Base-by-base conservation (phyloP, 164 flowering plant genomes). In the Taxillus chinensis region DNA sequence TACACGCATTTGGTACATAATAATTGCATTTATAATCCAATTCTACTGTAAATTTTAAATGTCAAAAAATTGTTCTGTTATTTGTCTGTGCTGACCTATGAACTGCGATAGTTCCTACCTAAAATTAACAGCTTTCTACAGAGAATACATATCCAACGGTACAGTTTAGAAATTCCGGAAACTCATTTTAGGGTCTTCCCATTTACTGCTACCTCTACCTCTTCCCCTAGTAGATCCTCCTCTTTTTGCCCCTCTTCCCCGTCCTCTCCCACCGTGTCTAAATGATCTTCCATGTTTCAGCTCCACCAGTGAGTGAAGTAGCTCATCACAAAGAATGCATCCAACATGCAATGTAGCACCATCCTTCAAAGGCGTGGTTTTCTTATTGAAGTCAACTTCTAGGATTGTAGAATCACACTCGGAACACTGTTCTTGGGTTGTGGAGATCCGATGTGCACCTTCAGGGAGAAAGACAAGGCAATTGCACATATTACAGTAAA, bases 321-420 rank as follows among this genome's bases (percentile, higher is more conserved):
- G 72, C 65, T 92, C 92, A 66, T 92, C 98, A 61, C 98, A 92
- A 14, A 92, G 82, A 75, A 92, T 85, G 73, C 98, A 92, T 8
- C 98, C 96, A 12, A 13, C 13, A 45, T 85, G 75, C 71, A 90
- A 64, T 13, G 98, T 92, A 39, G 86, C 79, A 62, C 96, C 98
- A 76, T 87, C 87, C 45, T 73, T 72, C 68, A 92, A 75, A 5
- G 98, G 98, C 8, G 98, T 90, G 4, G 84, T 78, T 17, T 89
- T 92, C 78, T 90, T 92, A 66, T 92, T 92, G 81, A 92, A 92
- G 68, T 92, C 93, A 57, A 92, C 89, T 68, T 87, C 87, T 68
- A 92, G 67, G 54, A 90, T 79, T 41, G 84, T 72, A 0, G 98
- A 90, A 45, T 87, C 96, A 68, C 98, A 92, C 15, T 87, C 93